Conservation (phyloP, 2,329 filamentous ascomycete genomes). For the Claviceps pazoutovae region DNA sequence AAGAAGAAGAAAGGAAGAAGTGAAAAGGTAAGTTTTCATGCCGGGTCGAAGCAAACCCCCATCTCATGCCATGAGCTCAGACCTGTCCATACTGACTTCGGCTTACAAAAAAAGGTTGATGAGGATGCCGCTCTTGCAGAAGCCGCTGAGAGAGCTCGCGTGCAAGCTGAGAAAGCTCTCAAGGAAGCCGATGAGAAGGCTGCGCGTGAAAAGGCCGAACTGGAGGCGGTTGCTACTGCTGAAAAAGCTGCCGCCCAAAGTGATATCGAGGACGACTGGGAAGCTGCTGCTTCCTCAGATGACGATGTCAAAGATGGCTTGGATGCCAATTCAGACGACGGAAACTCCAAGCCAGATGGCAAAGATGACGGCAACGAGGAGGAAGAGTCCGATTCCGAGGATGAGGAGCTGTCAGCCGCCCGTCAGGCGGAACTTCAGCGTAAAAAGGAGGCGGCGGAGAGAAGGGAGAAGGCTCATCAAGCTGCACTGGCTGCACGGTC, state of each 20-base stretch:
- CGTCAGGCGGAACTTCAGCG: slow-evolving; percentile 58
- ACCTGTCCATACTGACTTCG: slow-evolving; percentile 1
- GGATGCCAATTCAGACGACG: slow-evolving; percentile 75
- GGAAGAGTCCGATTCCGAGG: slow-evolving; percentile 29
- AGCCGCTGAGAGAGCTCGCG: slow-evolving; percentile 55
- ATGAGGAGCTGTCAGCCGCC: slow-evolving; percentile 62
- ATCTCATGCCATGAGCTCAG: neutral
- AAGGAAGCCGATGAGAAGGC: slow-evolving; percentile 50
- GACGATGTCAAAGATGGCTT: slow-evolving; percentile 84
- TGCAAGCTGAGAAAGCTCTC: slow-evolving; percentile 52
- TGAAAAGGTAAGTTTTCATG: slow-evolving; percentile 32
- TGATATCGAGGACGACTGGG: slow-evolving; percentile 73
- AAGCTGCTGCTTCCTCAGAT: slow-evolving; percentile 59
- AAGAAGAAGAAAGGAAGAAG: slow-evolving; percentile 63
- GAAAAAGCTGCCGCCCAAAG: slow-evolving; percentile 41
- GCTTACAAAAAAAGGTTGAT: slow-evolving; percentile 37
- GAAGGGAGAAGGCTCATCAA: slow-evolving; percentile 80
- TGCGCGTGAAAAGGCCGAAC: slow-evolving; percentile 40
- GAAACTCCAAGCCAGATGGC: slow-evolving; percentile 24
- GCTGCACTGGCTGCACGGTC: slow-evolving; percentile 83
- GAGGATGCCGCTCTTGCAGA: slow-evolving; percentile 69
- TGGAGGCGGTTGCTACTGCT: slow-evolving; percentile 39
- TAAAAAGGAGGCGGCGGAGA: slow-evolving; percentile 79
- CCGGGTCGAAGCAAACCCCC: neutral
- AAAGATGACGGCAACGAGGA: slow-evolving; percentile 15